Percentiles rank a stretch among this genome's conserved stretches.
Evolutionary conservation across 2,329 filamentous ascomycete genomes (phyloP).

Genomic region (Knoxdaviesia proteae): DNA sequence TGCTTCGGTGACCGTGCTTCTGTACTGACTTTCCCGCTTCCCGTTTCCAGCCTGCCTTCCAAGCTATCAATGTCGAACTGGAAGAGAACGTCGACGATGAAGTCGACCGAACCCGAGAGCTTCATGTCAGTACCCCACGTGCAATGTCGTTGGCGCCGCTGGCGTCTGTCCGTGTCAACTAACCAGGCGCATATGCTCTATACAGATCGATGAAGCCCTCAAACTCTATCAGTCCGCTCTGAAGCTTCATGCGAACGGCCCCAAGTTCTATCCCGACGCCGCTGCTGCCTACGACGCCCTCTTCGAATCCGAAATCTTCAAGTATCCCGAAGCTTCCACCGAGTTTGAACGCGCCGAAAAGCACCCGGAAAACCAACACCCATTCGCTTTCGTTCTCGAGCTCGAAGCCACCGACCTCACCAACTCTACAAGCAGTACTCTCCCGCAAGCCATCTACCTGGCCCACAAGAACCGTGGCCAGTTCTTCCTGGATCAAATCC

Average conservation of each 20-base stretch:
- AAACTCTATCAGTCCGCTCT: conserved; percentile 85
- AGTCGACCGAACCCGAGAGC: conserved; percentile 83
- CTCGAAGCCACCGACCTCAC: conserved; percentile 3
- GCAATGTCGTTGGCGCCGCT: not conserved
- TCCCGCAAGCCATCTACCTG: conserved; percentile 78
- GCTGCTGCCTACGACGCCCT: conserved; percentile 63
- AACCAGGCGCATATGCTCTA: not conserved
- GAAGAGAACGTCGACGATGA: conserved; percentile 83
- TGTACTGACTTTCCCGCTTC: not conserved
- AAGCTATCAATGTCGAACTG: conserved; percentile 81
- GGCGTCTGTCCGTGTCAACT: not conserved
- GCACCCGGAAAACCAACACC: conserved; percentile 26
- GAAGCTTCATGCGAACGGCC: conserved; percentile 77
- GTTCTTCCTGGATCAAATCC: conserved; percentile 62
- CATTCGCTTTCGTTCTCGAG: conserved; percentile 16
- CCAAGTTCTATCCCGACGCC: conserved; percentile 54
- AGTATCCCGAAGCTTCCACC: conserved; percentile 67
- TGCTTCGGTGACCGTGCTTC: no score
- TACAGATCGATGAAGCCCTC: conserved; percentile 73
- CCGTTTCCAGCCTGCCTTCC: conserved; percentile 41
- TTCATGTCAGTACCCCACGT: conserved; percentile 34
- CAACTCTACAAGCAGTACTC: conserved; percentile 31
- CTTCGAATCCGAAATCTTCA: conserved; percentile 85
- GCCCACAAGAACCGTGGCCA: conserved; percentile 93
- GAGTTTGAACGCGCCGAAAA: conserved; percentile 57